Base-by-base conservation (phyloP, 1,284 basidiomycete genomes). In the Acaromyces ingoldii region DNA sequence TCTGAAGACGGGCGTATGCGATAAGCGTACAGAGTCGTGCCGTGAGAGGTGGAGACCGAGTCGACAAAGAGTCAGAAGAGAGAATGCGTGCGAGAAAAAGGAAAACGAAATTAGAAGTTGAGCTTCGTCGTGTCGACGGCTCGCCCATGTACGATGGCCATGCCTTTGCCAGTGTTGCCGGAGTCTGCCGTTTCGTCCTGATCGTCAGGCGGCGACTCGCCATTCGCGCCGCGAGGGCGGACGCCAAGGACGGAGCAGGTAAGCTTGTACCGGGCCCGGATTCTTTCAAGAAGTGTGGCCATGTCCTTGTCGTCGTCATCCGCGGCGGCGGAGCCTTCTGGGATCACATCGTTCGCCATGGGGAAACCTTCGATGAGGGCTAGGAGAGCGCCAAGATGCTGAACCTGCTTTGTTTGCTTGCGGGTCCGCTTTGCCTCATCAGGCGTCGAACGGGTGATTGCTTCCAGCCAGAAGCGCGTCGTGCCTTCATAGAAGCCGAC, bases 401-500 rank as follows among this genome's bases (percentile, higher is more conserved):
- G 2, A 78, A 60, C 50, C 43, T 49, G 84, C 79, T 51, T 89
- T 72, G 47, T 37, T 29, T 57, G 55, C 56, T 66, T 69, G 28
- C 65, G 58, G 24, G 11, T 52, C 53, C 39, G 51, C 34, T 43
- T 33, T 11, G 49, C 38, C 29, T 15, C 37, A 13, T 41, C 21
- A 25, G 22, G 22, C 13, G 19, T 6, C 2, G 31, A 47, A 6
- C 19, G 41, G 21, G 25, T 37, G 31, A n/a, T 40, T 26, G 24
- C 21, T 24, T n/a, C 41, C 39, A 49, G 43, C 87, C 88, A 95
- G 55, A 85, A 81, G 48, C 69, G 60, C 3, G 89, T 88, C 69
- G 87, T 86, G 2, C 91, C 92, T 67, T 89, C 82, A 72, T 93
- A 93, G 72, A 86, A 96, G 1, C 88, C 91, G 5, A 97, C 81